Evolutionary conservation across 768 basidiomycete genomes (phyloP).

Genomic region (Crucibulum laeve): DNA sequence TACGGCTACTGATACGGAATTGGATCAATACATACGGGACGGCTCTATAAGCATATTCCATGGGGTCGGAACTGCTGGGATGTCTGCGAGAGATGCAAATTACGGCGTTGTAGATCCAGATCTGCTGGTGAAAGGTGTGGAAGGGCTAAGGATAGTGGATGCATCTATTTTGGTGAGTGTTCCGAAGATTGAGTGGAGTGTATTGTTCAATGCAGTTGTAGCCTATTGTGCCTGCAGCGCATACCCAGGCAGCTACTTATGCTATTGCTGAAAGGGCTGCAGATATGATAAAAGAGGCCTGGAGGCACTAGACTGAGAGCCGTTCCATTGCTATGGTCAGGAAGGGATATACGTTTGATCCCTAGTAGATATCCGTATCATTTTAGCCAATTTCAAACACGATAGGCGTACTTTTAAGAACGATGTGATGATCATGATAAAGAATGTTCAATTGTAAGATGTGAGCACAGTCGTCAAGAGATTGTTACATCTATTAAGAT

Average conservation of each 20-base stretch:
- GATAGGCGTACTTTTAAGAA: no score
- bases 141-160: conserved; percentile 31
- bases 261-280: conserved; percentile 12
- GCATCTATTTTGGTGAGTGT: no score
- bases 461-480: no score
- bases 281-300: conserved; percentile 10
- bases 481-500: no score
- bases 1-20: conserved; percentile 21
- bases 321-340: no score
- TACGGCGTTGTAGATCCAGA: conserved; percentile 15
- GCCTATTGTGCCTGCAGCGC: conserved; percentile 11
- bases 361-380: no score
- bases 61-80: conserved; percentile 19
- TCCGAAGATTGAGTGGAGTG: no score
- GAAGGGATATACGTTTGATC: no score
- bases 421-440: no score
- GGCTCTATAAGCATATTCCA: conserved; percentile 16
- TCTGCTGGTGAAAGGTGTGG: conserved; percentile 27
- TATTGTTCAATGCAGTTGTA: no score
- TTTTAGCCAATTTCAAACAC: no score
- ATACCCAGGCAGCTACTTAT: conserved; percentile 12
- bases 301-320: neutral
- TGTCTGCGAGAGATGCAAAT: conserved; percentile 13
- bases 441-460: no score
- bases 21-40: conserved; percentile 22